Evolutionary conservation across 495 filamentous ascomycete genomes (phyloP), one percentile per base, ranked within the genome.

Genomic region (Aspergillus affinis): DNA sequence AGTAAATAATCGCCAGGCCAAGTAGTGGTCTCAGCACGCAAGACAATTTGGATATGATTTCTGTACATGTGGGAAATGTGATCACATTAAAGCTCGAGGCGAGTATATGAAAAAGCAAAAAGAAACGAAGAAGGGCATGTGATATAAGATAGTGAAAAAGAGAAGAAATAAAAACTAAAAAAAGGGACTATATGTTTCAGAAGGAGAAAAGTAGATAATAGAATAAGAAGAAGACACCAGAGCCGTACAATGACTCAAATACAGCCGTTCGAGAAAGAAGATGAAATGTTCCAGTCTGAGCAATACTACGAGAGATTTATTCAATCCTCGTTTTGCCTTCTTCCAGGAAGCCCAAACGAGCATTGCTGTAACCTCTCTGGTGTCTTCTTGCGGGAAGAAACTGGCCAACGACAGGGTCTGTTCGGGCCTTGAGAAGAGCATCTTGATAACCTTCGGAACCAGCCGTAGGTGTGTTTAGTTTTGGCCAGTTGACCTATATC

Each of bases 271-370:
- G 48, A 49, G 18, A 26, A 49, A 2, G 4, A 20, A 20, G 48
- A 26, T 20, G n/a, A 65, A 41, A 15, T 17, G 12, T 4, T 10
- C 12, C 36, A 41, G 36, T 10, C 36, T 15, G 36, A 51, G 51
- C 50, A 20, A 30, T 59, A 32, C 32, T 48, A 53, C 41, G 51
- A 44, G 52, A 26, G 53, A 41, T 56, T 66, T 76, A 96, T 70
- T 97, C 92, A 62, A 94, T 91, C 75, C 93, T 90, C 78, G 96
- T 97, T 81, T 98, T 98, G 18, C 93, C 93, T 68, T 98, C 93
- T 72, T 97, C 93, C 45, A 95, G 76, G 70, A 89, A 91, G 50
- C 88, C 84, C 51, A 94, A 84, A 48, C 89, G 79, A 29, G 89
- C 87, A 60, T 86, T 89, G 75, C 90, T 96, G 36, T 87, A 80